Evolutionary conservation across 2,329 filamentous ascomycete genomes (phyloP), one percentile per base, ranked within the genome.

Genomic region (Claviceps capensis): DNA sequence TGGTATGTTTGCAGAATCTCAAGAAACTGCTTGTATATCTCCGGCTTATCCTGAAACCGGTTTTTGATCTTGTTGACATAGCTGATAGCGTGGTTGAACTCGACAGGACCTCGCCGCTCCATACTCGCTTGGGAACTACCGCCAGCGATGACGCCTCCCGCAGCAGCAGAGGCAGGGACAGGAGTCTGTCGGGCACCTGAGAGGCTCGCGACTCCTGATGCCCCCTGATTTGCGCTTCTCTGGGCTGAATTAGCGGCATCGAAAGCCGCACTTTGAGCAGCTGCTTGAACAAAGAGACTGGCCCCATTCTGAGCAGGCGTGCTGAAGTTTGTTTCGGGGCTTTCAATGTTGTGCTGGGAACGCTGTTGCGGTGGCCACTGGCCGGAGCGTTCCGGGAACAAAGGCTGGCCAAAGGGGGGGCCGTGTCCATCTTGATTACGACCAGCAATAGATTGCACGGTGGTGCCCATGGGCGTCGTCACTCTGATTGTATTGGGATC

Each of bases 61-160:
- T 97, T 98, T 88, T 98, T 98, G 62, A 98, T 98, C 72, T 98
- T 98, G 66, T 98, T 98, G 51, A 98, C 93, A 63, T 98, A 98
- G 66, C 90, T 97, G 57, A 98, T 98, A 0, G 93, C 93, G 69
- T 98, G 93, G 65, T 98, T 98, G 68, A 98, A 98, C 64, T 98
- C 93, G 17, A 98, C 93, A 1, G 93, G 93, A 0, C 90, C 91
- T 52, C 90, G 82, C 64, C 93, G 94, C 67, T 94, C 90, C 65
- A 87, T 70, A 68, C 77, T 70, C 67, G 78, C 70, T 69, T 83
- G 68, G 68, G 79, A 71, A 59, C 73, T 70, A 22, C 75, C 76
- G 55, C 75, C 74, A 45, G 80, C 81, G 60, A 84, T 87, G 53
- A 84, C 65, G 36, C 71, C 77, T 55, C 78, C 77, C 55, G 80